Evolutionary conservation across 352 stramenopile genomes (phyloP).

Genomic region (Salisapilia sapeloensis): DNA sequence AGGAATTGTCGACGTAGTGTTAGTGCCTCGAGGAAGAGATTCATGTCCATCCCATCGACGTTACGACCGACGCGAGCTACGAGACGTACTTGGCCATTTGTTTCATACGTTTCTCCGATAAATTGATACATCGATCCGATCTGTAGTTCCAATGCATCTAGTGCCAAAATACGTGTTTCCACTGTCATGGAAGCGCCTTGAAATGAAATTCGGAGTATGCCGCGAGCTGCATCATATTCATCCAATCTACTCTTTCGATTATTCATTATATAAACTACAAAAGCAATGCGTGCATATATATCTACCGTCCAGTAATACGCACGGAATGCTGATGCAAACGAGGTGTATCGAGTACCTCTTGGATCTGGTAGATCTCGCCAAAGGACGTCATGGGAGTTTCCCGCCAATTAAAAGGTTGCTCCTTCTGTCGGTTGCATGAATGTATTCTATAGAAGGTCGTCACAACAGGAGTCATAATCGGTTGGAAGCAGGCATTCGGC

Average conservation of each 20-base stretch:
- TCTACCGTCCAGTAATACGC: slow-evolving; percentile 50
- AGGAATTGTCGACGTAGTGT: slow-evolving; percentile 63
- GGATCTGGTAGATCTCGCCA: slow-evolving; percentile 69
- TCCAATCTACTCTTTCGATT: slow-evolving; percentile 16
- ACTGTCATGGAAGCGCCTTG: slow-evolving; percentile 40
- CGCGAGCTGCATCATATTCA: slow-evolving; percentile 32
- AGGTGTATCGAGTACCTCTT: slow-evolving; percentile 41
- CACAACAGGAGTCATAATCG: slow-evolving; percentile 3
- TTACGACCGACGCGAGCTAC: slow-evolving; percentile 55
- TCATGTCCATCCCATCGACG: slow-evolving; percentile 64
- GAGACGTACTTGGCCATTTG: slow-evolving; percentile 24
- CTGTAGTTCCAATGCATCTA: slow-evolving; percentile 29
- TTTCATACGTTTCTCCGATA: slow-evolving; percentile 47
- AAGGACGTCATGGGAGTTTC: too few relatives aligned
- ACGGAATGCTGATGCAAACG: slow-evolving; percentile 57
- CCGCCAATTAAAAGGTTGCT: too few relatives aligned
- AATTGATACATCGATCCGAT: slow-evolving; percentile 76
- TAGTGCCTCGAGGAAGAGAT: slow-evolving; percentile 57
- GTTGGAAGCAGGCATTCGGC: slow-evolving; percentile 5
- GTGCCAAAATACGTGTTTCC: slow-evolving; percentile 35
- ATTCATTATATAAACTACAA: not conserved
- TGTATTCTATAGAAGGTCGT: too few relatives aligned
- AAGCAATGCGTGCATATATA: not conserved
- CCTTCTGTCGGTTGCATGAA: too few relatives aligned
- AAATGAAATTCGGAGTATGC: slow-evolving; percentile 35